Evolutionary conservation across 345 rosid genomes (phyloP).

Genomic region (Pistacia vera): DNA sequence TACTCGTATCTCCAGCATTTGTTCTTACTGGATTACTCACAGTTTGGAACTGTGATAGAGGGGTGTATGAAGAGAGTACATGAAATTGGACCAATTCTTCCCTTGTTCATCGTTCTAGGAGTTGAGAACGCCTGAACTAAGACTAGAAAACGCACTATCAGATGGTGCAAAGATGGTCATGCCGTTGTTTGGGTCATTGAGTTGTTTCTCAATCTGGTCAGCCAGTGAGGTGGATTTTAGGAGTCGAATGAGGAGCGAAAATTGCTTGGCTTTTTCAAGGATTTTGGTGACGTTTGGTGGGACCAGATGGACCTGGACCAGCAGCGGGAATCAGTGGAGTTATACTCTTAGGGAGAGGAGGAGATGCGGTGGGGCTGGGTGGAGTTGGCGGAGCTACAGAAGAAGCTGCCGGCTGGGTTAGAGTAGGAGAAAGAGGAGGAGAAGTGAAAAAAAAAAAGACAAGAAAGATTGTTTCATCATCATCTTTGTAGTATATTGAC

Average conservation of each 20-base stretch:
- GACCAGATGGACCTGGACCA: slow-evolving; percentile 27
- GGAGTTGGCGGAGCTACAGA: neutral
- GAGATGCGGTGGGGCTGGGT: neutral
- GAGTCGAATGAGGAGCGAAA: slow-evolving; percentile 31
- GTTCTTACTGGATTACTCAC: slow-evolving; percentile 46
- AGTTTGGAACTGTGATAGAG: slow-evolving; percentile 37
- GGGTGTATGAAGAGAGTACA: slow-evolving; percentile 26
- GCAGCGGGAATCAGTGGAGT: slow-evolving; percentile 19
- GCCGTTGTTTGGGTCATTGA: slow-evolving; percentile 38
- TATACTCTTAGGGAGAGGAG: slow-evolving; percentile 8
- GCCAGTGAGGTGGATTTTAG: slow-evolving; percentile 28
- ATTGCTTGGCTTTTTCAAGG: slow-evolving; percentile 37
- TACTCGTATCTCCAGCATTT: slow-evolving; percentile 32
- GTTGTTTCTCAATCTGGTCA: slow-evolving; percentile 30
- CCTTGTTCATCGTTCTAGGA: slow-evolving; percentile 27
- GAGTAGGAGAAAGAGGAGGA: slow-evolving; percentile 23
- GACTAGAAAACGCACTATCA: slow-evolving; percentile 36
- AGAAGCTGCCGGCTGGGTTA: slow-evolving; percentile 32
- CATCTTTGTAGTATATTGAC: neutral
- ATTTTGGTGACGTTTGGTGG: slow-evolving; percentile 29
- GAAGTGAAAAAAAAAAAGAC: slow-evolving; percentile 11
- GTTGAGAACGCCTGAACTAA: slow-evolving; percentile 38
- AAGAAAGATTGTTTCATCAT: neutral
- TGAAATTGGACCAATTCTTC: slow-evolving; percentile 37
- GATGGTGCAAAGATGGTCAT: slow-evolving; percentile 38